These are phyloP conservation scores for Penicillium tannophilum DNA, from an alignment of 495 filamentous ascomycete genomes.

Conservation along the genomic window DNA sequence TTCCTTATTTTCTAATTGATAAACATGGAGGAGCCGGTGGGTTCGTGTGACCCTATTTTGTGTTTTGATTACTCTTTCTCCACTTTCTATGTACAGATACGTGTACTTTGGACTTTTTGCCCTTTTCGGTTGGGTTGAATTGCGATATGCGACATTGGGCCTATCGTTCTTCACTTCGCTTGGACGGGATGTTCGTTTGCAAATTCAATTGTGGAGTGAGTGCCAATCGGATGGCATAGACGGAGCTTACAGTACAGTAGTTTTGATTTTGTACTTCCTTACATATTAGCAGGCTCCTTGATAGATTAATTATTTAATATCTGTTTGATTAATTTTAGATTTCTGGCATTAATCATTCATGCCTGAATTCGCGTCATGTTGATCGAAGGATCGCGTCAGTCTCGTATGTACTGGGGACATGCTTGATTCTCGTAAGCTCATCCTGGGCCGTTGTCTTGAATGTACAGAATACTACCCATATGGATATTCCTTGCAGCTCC, in stretches of 20 bases:
- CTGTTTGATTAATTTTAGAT: background rate
- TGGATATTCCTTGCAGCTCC: background rate
- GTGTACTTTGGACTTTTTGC: background rate
- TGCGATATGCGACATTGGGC: background rate
- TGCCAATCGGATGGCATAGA: background rate
- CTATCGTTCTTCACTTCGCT: background rate
- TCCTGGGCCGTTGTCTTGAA: background rate
- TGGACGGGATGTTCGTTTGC: background rate
- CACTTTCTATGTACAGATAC: background rate
- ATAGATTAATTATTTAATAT: slow-evolving; percentile 3
- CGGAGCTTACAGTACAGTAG: background rate
- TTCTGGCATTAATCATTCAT: background rate
- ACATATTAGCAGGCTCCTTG: background rate
- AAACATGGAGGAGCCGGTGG: background rate
- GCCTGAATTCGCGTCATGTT: background rate
- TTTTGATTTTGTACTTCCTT: background rate
- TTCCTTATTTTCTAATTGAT: background rate
- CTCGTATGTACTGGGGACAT: too few relatives aligned
- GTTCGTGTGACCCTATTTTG: background rate
- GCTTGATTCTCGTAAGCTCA: background rate
- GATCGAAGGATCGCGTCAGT: background rate
- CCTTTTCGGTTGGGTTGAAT: background rate
- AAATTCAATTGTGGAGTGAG: background rate
- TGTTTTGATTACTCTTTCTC: background rate
- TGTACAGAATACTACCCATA: background rate